Percentiles rank a stretch among this genome's conserved stretches.
Conservation (phyloP, 306 rosid genomes). For the Cicer yamashitae region DNA sequence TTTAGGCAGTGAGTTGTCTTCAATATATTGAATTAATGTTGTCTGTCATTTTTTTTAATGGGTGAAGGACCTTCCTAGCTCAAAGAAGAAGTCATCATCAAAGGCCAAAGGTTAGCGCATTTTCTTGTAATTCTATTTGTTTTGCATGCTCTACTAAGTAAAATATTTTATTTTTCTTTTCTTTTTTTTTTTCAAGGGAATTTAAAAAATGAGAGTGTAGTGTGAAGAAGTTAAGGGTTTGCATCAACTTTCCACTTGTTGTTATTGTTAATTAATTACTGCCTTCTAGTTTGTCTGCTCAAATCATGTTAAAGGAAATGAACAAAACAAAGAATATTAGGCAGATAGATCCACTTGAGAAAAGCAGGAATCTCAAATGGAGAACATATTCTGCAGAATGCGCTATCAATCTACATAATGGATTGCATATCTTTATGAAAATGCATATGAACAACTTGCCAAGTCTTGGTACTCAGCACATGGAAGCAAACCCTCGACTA, state of each 20-base stretch:
- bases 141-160: constrained; percentile 23
- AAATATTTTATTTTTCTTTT: background rate
- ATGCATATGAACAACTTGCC: background rate
- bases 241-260: constrained; percentile 29
- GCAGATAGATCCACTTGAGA: constrained; percentile 27
- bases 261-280: constrained; percentile 8
- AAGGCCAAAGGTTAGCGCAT: constrained; percentile 57
- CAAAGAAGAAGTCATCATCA: constrained; percentile 46
- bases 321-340: background rate
- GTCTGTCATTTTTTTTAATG: constrained; percentile 33
- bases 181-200: background rate
- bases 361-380: background rate
- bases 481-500: constrained; percentile 11
- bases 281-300: constrained; percentile 2
- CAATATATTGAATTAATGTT: constrained; percentile 33
- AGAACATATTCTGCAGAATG: background rate
- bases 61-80: constrained; percentile 54
- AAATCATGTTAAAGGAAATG: background rate
- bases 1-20: constrained; percentile 35
- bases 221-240: constrained; percentile 28
- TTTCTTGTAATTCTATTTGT: constrained; percentile 27
- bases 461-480: background rate
- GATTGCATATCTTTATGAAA: constrained; percentile 5
- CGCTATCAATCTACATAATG: background rate
- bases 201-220: background rate